Evolutionary conservation across 2,329 filamentous ascomycete species (phyloP), one percentile per base, ranked within the genome.

Genomic region (Dactylellina leptospora): DNA sequence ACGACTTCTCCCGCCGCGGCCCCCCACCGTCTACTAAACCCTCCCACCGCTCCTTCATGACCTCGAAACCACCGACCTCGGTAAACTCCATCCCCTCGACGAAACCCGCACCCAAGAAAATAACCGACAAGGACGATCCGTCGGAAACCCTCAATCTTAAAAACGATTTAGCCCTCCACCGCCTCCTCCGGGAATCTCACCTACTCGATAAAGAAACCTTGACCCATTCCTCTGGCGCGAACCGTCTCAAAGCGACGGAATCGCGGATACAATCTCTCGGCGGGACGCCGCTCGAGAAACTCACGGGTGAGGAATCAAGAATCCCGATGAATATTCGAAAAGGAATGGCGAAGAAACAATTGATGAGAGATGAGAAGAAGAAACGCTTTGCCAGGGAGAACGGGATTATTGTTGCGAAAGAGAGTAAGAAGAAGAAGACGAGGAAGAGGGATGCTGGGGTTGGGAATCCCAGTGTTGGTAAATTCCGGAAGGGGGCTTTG

Each of bases 291-390:
- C 84, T 96, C 48, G 88, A 89, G 75, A 84, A 84, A 63, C 47
- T 62, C 4, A 54, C 38, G 11, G 50, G 50, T 18, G 11, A 27
- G 0, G 93, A 96, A 80, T 85, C 88, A 68, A 93, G 89, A 76
- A 96, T 97, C 92, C 93, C 95, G 16, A 90, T 96, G 84, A 82
- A 87, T 42, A 89, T 93, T 78, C 86, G 92, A 69, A 92, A 90
- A 80, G 93, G 93, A n/a, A 97, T 97, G 71, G 82, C 82, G 13
- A 84, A 85, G 0, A 91, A 92, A 56, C 85, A 86, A 20, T 82
- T 79, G 1, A 80, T 83, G 25, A 86, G 86, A 69, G 93, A 97
- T 79, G 82, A 85, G 10, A 90, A 85, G 81, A 82, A 93, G 55
- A 83, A 93, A 36, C 84, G 83, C 40, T 91, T 96, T 79, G 95